phyloP scores from a whole-genome alignment of 345 rosid genomes.

The Hibiscus tridactylites region DNA sequence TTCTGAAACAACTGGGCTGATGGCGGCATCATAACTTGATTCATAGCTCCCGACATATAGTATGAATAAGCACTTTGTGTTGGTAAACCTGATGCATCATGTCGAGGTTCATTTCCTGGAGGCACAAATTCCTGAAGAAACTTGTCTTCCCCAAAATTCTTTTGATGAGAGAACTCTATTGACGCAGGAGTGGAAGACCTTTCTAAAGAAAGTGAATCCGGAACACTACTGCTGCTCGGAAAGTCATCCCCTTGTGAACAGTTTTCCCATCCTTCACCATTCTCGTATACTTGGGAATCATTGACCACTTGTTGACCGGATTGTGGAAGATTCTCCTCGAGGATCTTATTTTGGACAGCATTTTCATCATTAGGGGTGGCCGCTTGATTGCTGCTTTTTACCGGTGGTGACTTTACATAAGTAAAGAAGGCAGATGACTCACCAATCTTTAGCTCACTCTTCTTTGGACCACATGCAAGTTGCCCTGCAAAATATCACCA shows the following conservation, averaged over 20 bases:
- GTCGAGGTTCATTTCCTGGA: slow-evolving; percentile 36
- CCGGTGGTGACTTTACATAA: slow-evolving; percentile 62
- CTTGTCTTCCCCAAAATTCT: slow-evolving; percentile 14
- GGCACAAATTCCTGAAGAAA: slow-evolving; percentile 24
- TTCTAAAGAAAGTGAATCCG: slow-evolving; percentile 44
- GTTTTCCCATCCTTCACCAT: slow-evolving; percentile 45
- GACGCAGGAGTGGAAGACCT: slow-evolving; percentile 40
- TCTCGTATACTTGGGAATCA: slow-evolving; percentile 33
- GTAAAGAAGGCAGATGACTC: slow-evolving; percentile 93
- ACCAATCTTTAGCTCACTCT: slow-evolving; percentile 64
- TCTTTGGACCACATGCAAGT: slow-evolving; percentile 63
- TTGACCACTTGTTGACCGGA: slow-evolving; percentile 23
- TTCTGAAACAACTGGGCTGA: slow-evolving; percentile 46
- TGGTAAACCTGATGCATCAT: slow-evolving; percentile 40
- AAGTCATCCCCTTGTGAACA: slow-evolving; percentile 50
- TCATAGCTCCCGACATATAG: slow-evolving; percentile 63
- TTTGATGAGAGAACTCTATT: no score
- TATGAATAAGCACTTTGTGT: slow-evolving; percentile 51
- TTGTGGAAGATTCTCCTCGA: slow-evolving; percentile 28
- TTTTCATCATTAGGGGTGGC: slow-evolving; percentile 18
- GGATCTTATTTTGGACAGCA: slow-evolving; percentile 17
- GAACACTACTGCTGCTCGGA: slow-evolving; percentile 42
- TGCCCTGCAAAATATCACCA: slow-evolving; percentile 35
- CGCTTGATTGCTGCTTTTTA: slow-evolving; percentile 22
- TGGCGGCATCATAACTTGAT: slow-evolving; percentile 67